A percentile compares a stretch with the other conserved stretches of the same genome.
phyloP scores from a whole-genome alignment of 495 filamentous ascomycete species.

The Umbilicaria muhlenbergii region DNA sequence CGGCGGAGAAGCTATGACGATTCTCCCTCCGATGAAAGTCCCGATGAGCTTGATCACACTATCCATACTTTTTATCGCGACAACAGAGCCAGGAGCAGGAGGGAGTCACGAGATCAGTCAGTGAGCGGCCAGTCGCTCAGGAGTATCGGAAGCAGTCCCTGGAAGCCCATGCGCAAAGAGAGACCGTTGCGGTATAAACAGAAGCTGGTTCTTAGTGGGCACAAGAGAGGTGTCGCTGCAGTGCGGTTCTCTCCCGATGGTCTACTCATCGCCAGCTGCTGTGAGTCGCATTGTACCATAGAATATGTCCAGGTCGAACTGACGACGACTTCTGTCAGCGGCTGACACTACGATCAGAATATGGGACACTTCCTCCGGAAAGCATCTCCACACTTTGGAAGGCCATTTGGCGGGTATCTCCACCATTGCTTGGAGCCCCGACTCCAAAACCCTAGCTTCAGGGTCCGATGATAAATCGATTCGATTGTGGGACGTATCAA shows the following conservation, averaged over 20 bases:
- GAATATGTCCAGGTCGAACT: background rate
- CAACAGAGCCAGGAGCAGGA: constrained; percentile 1
- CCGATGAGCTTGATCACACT: constrained; percentile 24
- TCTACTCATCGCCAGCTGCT: constrained; percentile 74
- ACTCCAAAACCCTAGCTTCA: constrained; percentile 70
- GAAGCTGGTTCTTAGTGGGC: constrained; percentile 54
- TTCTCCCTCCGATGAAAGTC: constrained; percentile 19
- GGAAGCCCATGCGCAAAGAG: constrained; percentile 16
- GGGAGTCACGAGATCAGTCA: background rate
- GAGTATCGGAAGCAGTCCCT: too few relatives aligned
- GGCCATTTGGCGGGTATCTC: constrained; percentile 88
- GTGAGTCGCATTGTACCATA: constrained; percentile 25
- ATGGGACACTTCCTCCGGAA: constrained; percentile 69
- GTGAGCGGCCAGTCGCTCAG: too few relatives aligned
- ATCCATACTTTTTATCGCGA: constrained; percentile 9
- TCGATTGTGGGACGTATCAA: constrained; percentile 74
- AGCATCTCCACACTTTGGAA: constrained; percentile 71
- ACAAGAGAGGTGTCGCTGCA: constrained; percentile 62
- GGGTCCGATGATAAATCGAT: constrained; percentile 95
- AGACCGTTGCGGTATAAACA: constrained; percentile 40
- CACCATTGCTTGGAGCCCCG: constrained; percentile 79
- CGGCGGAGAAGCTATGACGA: background rate
- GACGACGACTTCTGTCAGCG: constrained; percentile 26
- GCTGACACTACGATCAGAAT: constrained; percentile 82
- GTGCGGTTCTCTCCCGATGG: constrained; percentile 87